Conservation (phyloP, 345 rosid species). For the Salix dunnii region DNA sequence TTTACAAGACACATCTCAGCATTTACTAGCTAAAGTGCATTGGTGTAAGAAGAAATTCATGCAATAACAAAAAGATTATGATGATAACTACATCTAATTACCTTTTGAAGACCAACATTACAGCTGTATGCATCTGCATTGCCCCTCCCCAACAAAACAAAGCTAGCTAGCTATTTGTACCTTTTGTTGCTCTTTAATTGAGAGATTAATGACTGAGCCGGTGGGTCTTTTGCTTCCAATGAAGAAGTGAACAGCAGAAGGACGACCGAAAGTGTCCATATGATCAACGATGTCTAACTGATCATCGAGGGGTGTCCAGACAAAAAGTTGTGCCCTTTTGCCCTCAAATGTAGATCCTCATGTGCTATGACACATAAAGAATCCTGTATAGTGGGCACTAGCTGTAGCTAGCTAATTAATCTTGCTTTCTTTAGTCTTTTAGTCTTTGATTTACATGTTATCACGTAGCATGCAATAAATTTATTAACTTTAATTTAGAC, state of each 20-base stretch:
- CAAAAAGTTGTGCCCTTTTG: background rate
- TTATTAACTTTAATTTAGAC: too few relatives aligned
- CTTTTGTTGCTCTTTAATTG: too few relatives aligned
- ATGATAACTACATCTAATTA: background rate
- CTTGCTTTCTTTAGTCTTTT: too few relatives aligned
- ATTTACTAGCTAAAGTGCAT: background rate
- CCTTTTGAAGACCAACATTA: background rate
- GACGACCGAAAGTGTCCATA: background rate
- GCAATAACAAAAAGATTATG: too few relatives aligned
- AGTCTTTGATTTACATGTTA: too few relatives aligned
- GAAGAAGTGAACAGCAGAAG: background rate
- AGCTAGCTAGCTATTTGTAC: background rate
- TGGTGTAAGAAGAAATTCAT: background rate
- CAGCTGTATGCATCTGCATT: background rate
- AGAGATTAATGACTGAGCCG: too few relatives aligned
- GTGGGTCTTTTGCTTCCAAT: background rate
- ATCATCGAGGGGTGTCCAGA: too few relatives aligned
- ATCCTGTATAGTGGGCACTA: too few relatives aligned
- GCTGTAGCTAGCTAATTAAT: too few relatives aligned
- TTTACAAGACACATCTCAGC: too few relatives aligned
- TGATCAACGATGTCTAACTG: background rate
- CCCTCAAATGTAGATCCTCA: background rate
- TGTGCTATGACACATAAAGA: background rate
- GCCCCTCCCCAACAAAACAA: background rate
- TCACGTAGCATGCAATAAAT: too few relatives aligned